Conservation (phyloP, 768 basidiomycete species). For the Pilatotrama ljubarskyi region DNA sequence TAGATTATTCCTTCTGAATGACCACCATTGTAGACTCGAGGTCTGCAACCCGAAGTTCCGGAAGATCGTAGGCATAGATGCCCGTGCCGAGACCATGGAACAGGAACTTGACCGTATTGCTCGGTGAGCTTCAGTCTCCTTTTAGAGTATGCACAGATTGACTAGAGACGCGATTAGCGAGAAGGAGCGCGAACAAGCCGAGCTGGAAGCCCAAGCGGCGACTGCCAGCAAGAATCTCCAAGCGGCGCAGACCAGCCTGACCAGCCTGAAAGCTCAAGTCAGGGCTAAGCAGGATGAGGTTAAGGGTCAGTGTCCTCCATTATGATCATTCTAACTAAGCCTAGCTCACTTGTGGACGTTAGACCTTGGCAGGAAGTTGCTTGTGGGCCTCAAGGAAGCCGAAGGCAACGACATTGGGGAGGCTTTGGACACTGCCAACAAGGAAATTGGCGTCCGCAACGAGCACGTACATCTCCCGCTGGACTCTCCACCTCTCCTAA, state of each 20-base stretch:
- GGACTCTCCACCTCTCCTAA: conserved; percentile 3
- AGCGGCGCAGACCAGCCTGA: conserved; percentile 61
- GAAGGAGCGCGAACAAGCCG: conserved; percentile 62
- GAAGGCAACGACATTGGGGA: conserved; percentile 40
- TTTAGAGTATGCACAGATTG: background rate
- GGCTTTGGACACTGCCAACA: conserved; percentile 47
- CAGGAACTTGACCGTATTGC: conserved; percentile 60
- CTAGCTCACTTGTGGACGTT: background rate
- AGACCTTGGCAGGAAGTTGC: conserved; percentile 54
- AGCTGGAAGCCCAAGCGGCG: conserved; percentile 43
- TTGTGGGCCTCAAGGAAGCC: conserved; percentile 36
- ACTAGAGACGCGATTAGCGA: conserved; percentile 43
- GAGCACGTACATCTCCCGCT: conserved; percentile 36
- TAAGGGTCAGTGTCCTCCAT: conserved; percentile 45
- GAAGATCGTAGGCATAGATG: conserved; percentile 61
- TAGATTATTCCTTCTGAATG: background rate
- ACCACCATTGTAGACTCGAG: conserved; percentile 56
- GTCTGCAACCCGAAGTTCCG: conserved; percentile 60
- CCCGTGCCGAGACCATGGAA: conserved; percentile 69
- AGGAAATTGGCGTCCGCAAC: conserved; percentile 45
- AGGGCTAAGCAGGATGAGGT: conserved; percentile 63
- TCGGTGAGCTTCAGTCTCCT: conserved; percentile 44
- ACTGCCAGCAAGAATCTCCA: conserved; percentile 59
- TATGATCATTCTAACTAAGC: background rate
- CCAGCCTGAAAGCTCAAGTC: conserved; percentile 59